phyloP scores from a whole-genome alignment of 2,329 filamentous ascomycete genomes.

The Monosporascus ibericus region DNA sequence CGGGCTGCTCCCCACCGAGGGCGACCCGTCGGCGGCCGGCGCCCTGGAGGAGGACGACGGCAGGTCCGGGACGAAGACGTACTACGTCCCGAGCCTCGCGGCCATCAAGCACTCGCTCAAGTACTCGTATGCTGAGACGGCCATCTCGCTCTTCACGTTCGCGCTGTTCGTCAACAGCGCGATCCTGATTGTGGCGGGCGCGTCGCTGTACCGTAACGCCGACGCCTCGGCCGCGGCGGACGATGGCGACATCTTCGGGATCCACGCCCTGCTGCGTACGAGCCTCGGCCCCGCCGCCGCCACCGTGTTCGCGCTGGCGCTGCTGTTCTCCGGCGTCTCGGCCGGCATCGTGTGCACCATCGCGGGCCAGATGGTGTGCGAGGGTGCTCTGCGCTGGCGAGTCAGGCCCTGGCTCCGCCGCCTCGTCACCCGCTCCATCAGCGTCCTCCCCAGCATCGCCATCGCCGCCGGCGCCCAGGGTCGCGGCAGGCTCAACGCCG shows the following conservation, averaged over 20 bases:
- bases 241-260: conserved; percentile 63
- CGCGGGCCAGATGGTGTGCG: conserved; percentile 81
- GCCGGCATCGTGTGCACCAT: conserved; percentile 88
- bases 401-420: conserved; percentile 73
- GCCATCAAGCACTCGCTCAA: conserved; percentile 71
- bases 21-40: conserved; percentile 16
- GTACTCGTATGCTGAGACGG: conserved; percentile 65
- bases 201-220: conserved; percentile 60
- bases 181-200: conserved; percentile 76
- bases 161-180: conserved; percentile 79
- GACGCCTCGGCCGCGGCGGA: conserved; percentile 54
- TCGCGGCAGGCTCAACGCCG: conserved; percentile 60
- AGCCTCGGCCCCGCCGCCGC: conserved; percentile 71
- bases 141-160: conserved; percentile 71
- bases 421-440: conserved; percentile 70
- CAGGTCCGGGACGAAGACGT: conserved; percentile 36
- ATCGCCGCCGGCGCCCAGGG: conserved; percentile 71
- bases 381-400: conserved; percentile 72
- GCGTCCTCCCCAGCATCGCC: conserved; percentile 75
- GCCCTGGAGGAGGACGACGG: conserved; percentile 21
- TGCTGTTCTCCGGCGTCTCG: conserved; percentile 73
- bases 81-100: conserved; percentile 64
- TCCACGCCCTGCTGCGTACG: conserved; percentile 63
- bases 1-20: conserved; percentile 40
- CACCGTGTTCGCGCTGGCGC: conserved; percentile 75